These are phyloP conservation scores for Rhizophora mangle DNA, from an alignment of 345 rosid species.

Conservation along the genomic window DNA sequence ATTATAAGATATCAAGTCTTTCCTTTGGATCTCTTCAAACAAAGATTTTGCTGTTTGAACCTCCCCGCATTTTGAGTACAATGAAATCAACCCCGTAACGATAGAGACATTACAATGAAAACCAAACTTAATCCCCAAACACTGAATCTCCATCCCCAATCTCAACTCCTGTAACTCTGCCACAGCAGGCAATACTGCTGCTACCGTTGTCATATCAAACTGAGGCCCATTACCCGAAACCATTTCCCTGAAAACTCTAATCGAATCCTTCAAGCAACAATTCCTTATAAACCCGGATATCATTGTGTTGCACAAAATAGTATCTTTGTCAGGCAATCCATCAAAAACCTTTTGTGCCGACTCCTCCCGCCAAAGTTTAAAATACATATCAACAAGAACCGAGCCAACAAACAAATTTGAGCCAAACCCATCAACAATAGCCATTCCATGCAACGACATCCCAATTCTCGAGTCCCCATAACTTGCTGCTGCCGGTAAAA, in stretches of 20 bases:
- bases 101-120: slow-evolving; percentile 47
- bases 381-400: slow-evolving; percentile 52
- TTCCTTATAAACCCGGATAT: slow-evolving; percentile 56
- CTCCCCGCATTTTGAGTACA: slow-evolving; percentile 62
- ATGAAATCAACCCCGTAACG: slow-evolving; percentile 59
- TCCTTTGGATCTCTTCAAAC: slow-evolving; percentile 48
- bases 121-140: slow-evolving; percentile 50
- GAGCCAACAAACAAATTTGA: slow-evolving; percentile 60
- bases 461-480: slow-evolving; percentile 37
- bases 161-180: slow-evolving; percentile 65
- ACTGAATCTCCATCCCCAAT: slow-evolving; percentile 59
- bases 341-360: slow-evolving; percentile 58
- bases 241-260: slow-evolving; percentile 47
- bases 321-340: slow-evolving; percentile 54
- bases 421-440: slow-evolving; percentile 50
- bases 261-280: slow-evolving; percentile 45
- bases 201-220: slow-evolving; percentile 52
- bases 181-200: slow-evolving; percentile 62
- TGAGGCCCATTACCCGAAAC: slow-evolving; percentile 30
- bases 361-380: slow-evolving; percentile 36
- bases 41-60: slow-evolving; percentile 35
- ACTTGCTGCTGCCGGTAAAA: slow-evolving; percentile 51
- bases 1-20: slow-evolving; percentile 66
- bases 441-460: slow-evolving; percentile 47
- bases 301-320: slow-evolving; percentile 62